These are phyloP conservation scores for Pholiota microspora DNA, from an alignment of 768 basidiomycete species.

Conservation along the genomic window DNA sequence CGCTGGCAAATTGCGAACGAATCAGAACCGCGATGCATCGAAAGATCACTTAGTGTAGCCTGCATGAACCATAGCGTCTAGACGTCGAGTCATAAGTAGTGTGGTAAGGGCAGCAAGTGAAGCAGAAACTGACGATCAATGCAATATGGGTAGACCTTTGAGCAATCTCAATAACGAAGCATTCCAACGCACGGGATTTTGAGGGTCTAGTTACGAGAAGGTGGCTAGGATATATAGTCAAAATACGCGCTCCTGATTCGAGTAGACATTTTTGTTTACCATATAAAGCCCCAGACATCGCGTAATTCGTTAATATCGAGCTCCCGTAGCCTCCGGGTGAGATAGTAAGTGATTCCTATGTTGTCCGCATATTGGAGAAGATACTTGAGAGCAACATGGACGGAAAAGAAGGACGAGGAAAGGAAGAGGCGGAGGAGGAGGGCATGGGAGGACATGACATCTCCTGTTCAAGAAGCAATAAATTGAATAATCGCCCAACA, in stretches of 20 bases:
- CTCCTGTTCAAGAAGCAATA: constrained; percentile 1
- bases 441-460: constrained; percentile 68
- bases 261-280: constrained; percentile 42
- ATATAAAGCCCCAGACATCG: constrained; percentile 90
- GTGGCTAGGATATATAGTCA: constrained; percentile 55
- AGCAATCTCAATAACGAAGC: constrained; percentile 86
- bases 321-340: constrained; percentile 70
- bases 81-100: constrained; percentile 1
- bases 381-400: constrained; percentile 91
- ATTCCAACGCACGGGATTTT: constrained; percentile 88
- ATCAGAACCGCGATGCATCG: constrained; percentile 56
- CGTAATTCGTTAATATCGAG: constrained; percentile 69
- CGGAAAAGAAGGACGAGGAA: constrained; percentile 89
- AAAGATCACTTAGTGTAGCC: constrained; percentile 85
- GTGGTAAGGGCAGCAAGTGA: constrained; percentile 1
- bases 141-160: constrained; percentile 94
- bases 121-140: constrained; percentile 73
- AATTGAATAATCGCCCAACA: background rate
- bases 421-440: constrained; percentile 90
- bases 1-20: constrained; percentile 93
- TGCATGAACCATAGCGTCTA: constrained; percentile 98
- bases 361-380: constrained; percentile 80
- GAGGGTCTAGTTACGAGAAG: constrained; percentile 92
- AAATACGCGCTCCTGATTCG: constrained; percentile 7
- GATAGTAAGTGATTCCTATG: constrained; percentile 89